Percentiles rank a stretch among this genome's conserved stretches.
Conservation (phyloP, 1,139 yeast genomes). For the Blastobotrys raffinosifermentans region DNA sequence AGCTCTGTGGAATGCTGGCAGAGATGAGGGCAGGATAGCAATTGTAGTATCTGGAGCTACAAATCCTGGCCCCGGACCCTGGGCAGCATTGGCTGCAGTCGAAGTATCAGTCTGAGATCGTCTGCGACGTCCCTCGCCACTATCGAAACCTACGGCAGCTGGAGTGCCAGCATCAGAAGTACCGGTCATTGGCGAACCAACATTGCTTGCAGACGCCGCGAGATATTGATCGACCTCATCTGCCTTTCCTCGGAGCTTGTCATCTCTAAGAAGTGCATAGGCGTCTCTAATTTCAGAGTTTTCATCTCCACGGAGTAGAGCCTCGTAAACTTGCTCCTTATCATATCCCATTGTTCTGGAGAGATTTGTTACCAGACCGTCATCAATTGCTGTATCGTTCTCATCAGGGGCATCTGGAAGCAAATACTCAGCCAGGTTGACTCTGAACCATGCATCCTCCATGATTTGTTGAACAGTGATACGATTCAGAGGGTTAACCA, state of each 20-base stretch:
- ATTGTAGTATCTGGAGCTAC: slow-evolving; percentile 53
- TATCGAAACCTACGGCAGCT: slow-evolving; percentile 12
- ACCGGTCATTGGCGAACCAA: slow-evolving; percentile 14
- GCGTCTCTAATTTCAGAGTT: slow-evolving; percentile 86
- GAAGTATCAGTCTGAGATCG: neutral
- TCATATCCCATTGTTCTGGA: slow-evolving; percentile 91
- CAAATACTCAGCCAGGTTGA: slow-evolving; percentile 75
- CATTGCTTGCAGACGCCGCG: slow-evolving; percentile 14
- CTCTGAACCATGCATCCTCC: slow-evolving; percentile 95
- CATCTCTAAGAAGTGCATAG: slow-evolving; percentile 80
- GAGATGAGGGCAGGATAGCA: slow-evolving; percentile 86
- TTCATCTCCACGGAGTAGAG: slow-evolving; percentile 46
- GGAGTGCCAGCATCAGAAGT: slow-evolving; percentile 26
- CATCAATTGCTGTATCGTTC: slow-evolving; percentile 48
- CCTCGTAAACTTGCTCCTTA: slow-evolving; percentile 75
- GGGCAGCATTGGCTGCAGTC: slow-evolving; percentile 3
- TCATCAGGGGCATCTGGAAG: slow-evolving; percentile 47
- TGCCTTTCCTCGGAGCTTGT: slow-evolving; percentile 35
- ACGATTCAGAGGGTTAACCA: slow-evolving; percentile 92
- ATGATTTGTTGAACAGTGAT: slow-evolving; percentile 90
- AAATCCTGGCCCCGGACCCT: slow-evolving; percentile 19
- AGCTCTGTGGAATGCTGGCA: slow-evolving; percentile 92
- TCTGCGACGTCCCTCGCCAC: neutral
- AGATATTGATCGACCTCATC: slow-evolving; percentile 32
- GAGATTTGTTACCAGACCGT: slow-evolving; percentile 71